phyloP scores from a whole-genome alignment of 345 rosid species.

The Eucalyptus rudis region DNA sequence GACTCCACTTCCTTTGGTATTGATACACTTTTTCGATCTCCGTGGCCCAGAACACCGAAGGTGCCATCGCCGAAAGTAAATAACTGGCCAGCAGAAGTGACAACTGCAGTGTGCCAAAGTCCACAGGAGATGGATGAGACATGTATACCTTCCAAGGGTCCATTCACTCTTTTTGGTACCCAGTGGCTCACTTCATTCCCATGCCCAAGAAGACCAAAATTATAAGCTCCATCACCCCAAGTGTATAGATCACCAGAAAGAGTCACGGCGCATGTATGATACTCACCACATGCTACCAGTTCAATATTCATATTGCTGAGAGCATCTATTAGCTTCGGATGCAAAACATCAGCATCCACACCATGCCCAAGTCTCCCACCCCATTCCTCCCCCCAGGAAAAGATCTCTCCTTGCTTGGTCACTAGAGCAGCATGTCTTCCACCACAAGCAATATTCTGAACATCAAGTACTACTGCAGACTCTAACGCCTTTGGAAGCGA shows the following conservation, averaged over 20 bases:
- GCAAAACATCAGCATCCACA: constrained; percentile 60
- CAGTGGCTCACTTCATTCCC: constrained; percentile 73
- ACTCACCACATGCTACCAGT: constrained; percentile 71
- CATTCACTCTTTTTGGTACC: constrained; percentile 68
- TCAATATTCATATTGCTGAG: constrained; percentile 54
- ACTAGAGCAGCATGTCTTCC: constrained; percentile 63
- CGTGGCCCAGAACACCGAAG: constrained; percentile 75
- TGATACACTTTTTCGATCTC: constrained; percentile 49
- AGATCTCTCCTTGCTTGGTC: constrained; percentile 69
- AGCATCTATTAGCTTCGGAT: constrained; percentile 57
- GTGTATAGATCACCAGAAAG: constrained; percentile 76
- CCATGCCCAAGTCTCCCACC: constrained; percentile 90
- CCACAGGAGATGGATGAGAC: constrained; percentile 76
- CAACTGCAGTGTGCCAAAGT: constrained; percentile 84
- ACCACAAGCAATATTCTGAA: constrained; percentile 74
- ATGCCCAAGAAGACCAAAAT: constrained; percentile 75
- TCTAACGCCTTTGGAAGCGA: constrained; percentile 58
- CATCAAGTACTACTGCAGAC: constrained; percentile 68
- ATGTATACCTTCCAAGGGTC: constrained; percentile 69
- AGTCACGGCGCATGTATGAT: constrained; percentile 72
- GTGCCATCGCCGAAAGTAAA: constrained; percentile 82
- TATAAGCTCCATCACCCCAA: constrained; percentile 71
- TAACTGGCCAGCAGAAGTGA: constrained; percentile 62
- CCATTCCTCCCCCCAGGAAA: constrained; percentile 78
- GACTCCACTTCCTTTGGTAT: constrained; percentile 73